Evolutionary conservation across 345 rosid genomes (phyloP), one percentile per base, ranked within the genome.

Genomic region (Syzygium aqueum): DNA sequence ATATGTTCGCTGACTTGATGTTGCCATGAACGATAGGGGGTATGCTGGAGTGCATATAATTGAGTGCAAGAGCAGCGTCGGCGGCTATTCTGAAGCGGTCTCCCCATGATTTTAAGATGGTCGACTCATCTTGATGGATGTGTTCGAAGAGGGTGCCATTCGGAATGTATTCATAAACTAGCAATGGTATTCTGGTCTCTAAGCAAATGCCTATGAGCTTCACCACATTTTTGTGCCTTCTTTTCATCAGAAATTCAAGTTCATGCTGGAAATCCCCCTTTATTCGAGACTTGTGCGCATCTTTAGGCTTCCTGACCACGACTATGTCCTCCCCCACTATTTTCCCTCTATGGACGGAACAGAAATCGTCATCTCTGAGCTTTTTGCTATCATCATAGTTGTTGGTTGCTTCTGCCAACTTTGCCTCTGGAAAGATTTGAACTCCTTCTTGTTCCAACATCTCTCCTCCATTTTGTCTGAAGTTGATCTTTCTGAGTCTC

Each of bases 401-500:
- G 11, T 30, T 8, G 22, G 77, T 30, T 65, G 23, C 77, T 30
- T 7, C 7, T 0, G 40, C 43, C 12, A 65, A 3, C 1, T 30
- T 3, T 0, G 43, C 19, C 11, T 30, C 9, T 0, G 23, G 16
- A 17, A 65, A 65, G 22, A 65, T 30, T 16, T 2, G 11, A 65
- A 65, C 22, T 7, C 19, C 1, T 5, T 0, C 1, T 1, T 8
- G 21, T 30, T 30, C 16, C 11, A 65, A 15, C 22, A 6, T 5
- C 11, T 15, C 11, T 30, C 10, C 11, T 65, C 10, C 77, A 16
- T 65, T 30, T 65, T 1, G 2, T 65, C 11, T 30, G 22, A 65
- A 8, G 6, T 65, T 65, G 21, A 2, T 28, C 77, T 3, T 30
- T 14, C 22, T 65, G 0, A 30, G 8, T 65, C 10, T 65, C 11